Base-by-base conservation (phyloP, 1,284 basidiomycete species). In the Rhizoctonia solani region DNA sequence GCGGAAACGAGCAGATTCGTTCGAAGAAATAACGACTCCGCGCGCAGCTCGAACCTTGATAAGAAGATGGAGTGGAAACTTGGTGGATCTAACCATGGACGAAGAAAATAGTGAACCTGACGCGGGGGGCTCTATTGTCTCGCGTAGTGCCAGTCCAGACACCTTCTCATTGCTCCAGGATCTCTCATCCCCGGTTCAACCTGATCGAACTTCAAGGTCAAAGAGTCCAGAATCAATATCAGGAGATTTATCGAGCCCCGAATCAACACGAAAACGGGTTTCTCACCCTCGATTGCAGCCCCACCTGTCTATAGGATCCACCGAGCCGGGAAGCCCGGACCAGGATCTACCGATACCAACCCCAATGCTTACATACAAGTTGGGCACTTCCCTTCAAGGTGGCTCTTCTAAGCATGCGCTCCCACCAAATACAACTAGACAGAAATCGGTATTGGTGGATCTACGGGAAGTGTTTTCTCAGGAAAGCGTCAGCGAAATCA, bases 1-100 rank as follows among this genome's bases (percentile, higher is more conserved):
- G 37, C 69, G 72, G 41, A 68, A 72, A 47, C 16, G 78, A 53
- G 68, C 75, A 2, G 78, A 74, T 58, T 80, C 80, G 56, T 78
- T 79, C 32, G 80, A 81, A 66, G 55, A 67, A 74, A 52, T 58
- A 41, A 32, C 37, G 50, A 49, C 65, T n/a, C 52, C 52, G 25
- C 46, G 56, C 23, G 49, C 53, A 32, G 30, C 63, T n/a, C 47
- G 59, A 19, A 56, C 34, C 78, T 66, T 79, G 23, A 8, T 42
- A 47, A 49, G 63, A 34, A 32, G 61, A 41, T 53, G 69, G 68
- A 59, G 69, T 66, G 50, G 63, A 55, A n/a, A 68, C 58, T 29
- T 68, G 44, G 34, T 54, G 34, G 59, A 65, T 53, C 39, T 68
- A 32, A 53, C 59, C 29, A 19, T 47, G 34, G 54, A 68, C 54